Base-by-base conservation (phyloP, 768 basidiomycete genomes). In the Trametes cingulata region DNA sequence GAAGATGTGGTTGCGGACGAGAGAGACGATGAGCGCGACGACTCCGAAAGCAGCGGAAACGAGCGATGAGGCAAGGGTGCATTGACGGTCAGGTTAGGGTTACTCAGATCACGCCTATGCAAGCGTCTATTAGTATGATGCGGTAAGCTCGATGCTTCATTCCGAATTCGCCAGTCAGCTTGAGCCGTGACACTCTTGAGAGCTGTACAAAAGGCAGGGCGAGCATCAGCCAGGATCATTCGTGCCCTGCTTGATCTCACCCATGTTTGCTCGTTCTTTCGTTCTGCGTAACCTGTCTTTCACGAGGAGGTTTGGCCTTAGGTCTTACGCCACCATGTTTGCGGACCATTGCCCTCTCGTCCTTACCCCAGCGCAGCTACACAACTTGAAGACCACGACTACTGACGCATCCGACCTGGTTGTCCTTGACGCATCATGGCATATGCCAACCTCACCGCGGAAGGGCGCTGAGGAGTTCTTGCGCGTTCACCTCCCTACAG, bases 371-470 rank as follows among this genome's bases (percentile, higher is more conserved):
- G 64, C 73, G 17, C 74, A 81, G 63, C 76, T 83, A 41, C 62
- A 72, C 74, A 27, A 61, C 71, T 10, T 68, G 19, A 56, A 52
- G 20, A 54, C 29, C 33, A 27, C 37, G 1, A 7, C 42, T 9
- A 3, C 33, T 2, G 35, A 35, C 9, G 20, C 47, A 15, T 52
- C 64, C 60, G 59, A 74, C 47, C 72, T 85, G 33, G 73, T 76
- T 9, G 72, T 88, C 64, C 77, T 88, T 35, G 96, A 98, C 69
- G 85, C 87, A 22, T 87, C 85, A 50, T 98, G 95, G 96, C 88
- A 91, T 72, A 97, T 98, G 96, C 96, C 95, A 51, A 90, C 87
- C 72, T 82, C 88, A 35, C 78, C 86, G 1, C 84, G 95, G 56
- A 85, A 84, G 51, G 80, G 90, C 93, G 25, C 84, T 7, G 46